phyloP scores from a whole-genome alignment of 1,284 basidiomycete species.

The Pseudozyma thailandica region DNA sequence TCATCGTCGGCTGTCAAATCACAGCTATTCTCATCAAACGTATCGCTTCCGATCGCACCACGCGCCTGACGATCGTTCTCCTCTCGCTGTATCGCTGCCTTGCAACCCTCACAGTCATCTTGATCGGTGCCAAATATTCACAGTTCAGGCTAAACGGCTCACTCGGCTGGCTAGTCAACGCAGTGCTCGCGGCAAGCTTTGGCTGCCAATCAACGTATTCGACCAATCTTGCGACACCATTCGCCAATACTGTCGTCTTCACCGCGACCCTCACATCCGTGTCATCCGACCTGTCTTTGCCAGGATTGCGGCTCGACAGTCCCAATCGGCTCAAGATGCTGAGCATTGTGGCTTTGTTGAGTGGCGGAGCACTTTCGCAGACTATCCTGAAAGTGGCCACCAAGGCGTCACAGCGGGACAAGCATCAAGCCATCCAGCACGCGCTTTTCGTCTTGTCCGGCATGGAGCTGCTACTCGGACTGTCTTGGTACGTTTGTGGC shows the following conservation, averaged over 20 bases:
- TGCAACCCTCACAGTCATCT: conserved; percentile 22
- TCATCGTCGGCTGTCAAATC: conserved; percentile 33
- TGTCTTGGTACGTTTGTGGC: conserved; percentile 28
- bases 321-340: conserved; percentile 25
- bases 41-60: conserved; percentile 11
- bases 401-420: conserved; percentile 13
- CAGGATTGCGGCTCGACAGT: conserved; percentile 10
- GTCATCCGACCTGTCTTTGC: conserved; percentile 34
- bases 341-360: conserved; percentile 32
- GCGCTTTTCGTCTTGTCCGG: conserved; percentile 23
- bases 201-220: conserved; percentile 43
- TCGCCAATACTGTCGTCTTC: conserved; percentile 48
- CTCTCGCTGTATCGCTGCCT: conserved; percentile 20
- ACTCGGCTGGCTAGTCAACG: conserved; percentile 31
- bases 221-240: conserved; percentile 34
- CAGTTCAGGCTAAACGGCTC: conserved; percentile 22
- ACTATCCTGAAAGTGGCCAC: conserved; percentile 35
- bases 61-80: conserved; percentile 17
- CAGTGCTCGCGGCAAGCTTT: conserved; percentile 26
- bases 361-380: conserved; percentile 37
- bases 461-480: conserved; percentile 20
- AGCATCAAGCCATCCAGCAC: conserved; percentile 32
- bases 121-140: conserved; percentile 6
- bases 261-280: conserved; percentile 42
- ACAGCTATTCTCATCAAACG: conserved; percentile 24